Percentiles rank a stretch among this genome's conserved stretches.
Conservation (phyloP, 768 basidiomycete species). For the Cystobasidium tubakii region DNA sequence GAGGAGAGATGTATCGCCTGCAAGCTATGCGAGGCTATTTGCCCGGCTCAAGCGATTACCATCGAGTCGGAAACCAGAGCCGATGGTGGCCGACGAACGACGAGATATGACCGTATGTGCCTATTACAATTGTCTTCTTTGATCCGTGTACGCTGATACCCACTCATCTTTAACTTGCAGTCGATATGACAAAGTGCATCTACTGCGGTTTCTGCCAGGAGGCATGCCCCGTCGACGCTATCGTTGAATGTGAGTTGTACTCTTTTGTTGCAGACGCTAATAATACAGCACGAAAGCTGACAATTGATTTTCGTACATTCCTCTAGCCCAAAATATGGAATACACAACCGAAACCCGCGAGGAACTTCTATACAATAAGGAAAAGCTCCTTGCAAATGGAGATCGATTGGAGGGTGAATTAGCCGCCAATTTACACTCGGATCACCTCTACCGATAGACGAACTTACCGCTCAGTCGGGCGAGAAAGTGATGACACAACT, state of each 20-base stretch:
- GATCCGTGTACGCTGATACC: neutral
- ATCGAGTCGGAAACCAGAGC: slow-evolving; percentile 94
- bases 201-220: slow-evolving; percentile 99
- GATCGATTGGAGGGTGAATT: slow-evolving; percentile 96
- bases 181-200: slow-evolving; percentile 99
- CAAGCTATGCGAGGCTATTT: slow-evolving; percentile 98
- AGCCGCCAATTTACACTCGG: slow-evolving; percentile 66
- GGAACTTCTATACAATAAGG: slow-evolving; percentile 97
- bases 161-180: slow-evolving; percentile 54
- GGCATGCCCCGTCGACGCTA: slow-evolving; percentile 98
- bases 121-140: neutral
- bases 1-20: slow-evolving; percentile 99
- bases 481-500: too few species aligned
- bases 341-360: slow-evolving; percentile 96
- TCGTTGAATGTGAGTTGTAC: slow-evolving; percentile 76
- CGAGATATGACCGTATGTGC: slow-evolving; percentile 70
- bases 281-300: slow-evolving; percentile 34
- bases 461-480: neutral
- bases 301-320: neutral
- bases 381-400: slow-evolving; percentile 72
- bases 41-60: slow-evolving; percentile 97
- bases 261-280: slow-evolving; percentile 4
- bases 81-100: slow-evolving; percentile 93
- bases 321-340: slow-evolving; percentile 87
- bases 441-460: slow-evolving; percentile 32